phyloP scores from a whole-genome alignment of 1,284 basidiomycete species.

The Malassezia obtusa region DNA sequence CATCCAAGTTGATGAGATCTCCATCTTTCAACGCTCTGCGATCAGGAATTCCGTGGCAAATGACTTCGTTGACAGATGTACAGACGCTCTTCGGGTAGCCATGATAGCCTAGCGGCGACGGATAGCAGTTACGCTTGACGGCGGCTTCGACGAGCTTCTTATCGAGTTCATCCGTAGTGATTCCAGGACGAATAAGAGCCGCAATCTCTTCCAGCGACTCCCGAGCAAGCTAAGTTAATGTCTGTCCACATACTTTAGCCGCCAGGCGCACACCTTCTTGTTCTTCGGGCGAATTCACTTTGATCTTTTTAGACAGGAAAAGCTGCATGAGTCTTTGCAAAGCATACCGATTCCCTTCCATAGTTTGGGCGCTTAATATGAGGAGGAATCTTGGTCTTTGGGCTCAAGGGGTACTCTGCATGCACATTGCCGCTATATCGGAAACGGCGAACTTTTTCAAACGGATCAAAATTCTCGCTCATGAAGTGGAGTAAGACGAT shows the following conservation, averaged over 20 bases:
- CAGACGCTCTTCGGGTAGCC: conserved; percentile 91
- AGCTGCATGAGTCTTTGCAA: conserved; percentile 26
- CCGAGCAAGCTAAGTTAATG: conserved; percentile 60
- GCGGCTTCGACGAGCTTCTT: conserved; percentile 87
- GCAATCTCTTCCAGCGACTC: conserved; percentile 87
- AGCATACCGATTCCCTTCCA: conserved; percentile 45
- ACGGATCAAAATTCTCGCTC: conserved; percentile 29
- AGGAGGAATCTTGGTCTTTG: conserved; percentile 38
- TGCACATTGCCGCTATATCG: conserved; percentile 35
- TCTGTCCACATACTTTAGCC: conserved; percentile 15
- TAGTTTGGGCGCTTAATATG: conserved; percentile 43
- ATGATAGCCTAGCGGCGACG: conserved; percentile 85
- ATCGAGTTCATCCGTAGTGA: conserved; percentile 86
- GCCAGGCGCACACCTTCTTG: conserved; percentile 39
- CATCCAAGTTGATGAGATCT: conserved; percentile 51
- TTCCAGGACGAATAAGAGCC: conserved; percentile 70
- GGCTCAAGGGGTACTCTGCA: conserved; percentile 39
- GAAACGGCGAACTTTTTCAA: conserved; percentile 28
- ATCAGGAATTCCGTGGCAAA: conserved; percentile 68
- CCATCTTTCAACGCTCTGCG: conserved; percentile 35
- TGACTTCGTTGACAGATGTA: conserved; percentile 85
- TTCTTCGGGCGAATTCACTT: conserved; percentile 32
- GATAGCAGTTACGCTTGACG: conserved; percentile 84
- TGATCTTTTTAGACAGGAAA: conserved; percentile 36
- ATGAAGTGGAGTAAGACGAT: conserved; percentile 1